Conservation (phyloP, 768 basidiomycete species). For the Kwoniella newhampshirensis region DNA sequence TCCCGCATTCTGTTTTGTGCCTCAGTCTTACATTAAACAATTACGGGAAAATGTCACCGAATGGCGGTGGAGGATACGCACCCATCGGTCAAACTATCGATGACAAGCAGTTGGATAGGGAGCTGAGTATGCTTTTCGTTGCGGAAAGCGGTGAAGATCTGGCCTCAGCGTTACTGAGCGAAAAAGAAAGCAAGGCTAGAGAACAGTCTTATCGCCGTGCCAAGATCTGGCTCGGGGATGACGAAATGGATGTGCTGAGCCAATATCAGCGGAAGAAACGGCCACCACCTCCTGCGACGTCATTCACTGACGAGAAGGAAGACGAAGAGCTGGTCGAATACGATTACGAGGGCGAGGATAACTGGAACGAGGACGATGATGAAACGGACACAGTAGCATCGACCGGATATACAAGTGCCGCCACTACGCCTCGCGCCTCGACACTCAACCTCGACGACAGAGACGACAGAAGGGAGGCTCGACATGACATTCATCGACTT, state of each 20-base stretch:
- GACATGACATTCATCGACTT: not conserved
- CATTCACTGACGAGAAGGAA: not conserved
- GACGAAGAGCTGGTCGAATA: not conserved
- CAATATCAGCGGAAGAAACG: no score
- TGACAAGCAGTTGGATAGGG: not conserved
- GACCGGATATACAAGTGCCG: not conserved
- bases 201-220: slow-evolving; percentile 1
- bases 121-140: slow-evolving; percentile 4
- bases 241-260: not conserved
- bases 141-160: slow-evolving; percentile 1
- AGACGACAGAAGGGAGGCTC: not conserved
- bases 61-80: not conserved
- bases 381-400: not conserved
- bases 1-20: slow-evolving; percentile 28
- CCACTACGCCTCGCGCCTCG: not conserved
- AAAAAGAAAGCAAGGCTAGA: slow-evolving; percentile 2
- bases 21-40: slow-evolving; percentile 5
- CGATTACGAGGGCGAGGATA: not conserved
- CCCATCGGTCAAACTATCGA: slow-evolving; percentile 2
- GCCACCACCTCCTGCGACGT: not conserved
- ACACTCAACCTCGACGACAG: not conserved
- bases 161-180: not conserved
- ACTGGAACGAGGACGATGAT: no score
- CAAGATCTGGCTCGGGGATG: slow-evolving; percentile 2
- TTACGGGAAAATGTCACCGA: not conserved